Percentiles rank a stretch among this genome's conserved stretches.
Evolutionary conservation across 2,329 filamentous ascomycete species (phyloP).

Genomic region (Colletotrichum agaves): DNA sequence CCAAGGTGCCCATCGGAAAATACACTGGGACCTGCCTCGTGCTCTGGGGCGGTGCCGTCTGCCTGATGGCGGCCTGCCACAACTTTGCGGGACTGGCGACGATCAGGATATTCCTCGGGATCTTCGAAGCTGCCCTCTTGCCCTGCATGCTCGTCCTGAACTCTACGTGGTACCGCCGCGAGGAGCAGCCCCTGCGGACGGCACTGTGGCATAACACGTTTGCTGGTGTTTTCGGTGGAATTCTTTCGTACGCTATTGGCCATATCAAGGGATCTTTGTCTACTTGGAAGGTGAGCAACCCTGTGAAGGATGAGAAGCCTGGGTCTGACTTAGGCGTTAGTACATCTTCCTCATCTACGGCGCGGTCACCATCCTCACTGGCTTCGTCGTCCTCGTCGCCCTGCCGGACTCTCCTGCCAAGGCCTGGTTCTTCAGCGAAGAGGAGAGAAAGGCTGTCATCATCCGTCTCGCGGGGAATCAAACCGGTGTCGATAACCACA

Average conservation of each 20-base stretch:
- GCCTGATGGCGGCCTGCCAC: slow-evolving; percentile 50
- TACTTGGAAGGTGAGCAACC: slow-evolving; percentile 49
- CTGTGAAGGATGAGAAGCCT: slow-evolving; percentile 47
- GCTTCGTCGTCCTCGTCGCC: slow-evolving; percentile 68
- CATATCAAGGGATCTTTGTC: slow-evolving; percentile 42
- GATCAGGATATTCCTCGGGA: slow-evolving; percentile 40
- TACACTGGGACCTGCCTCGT: slow-evolving; percentile 44
- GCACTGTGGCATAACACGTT: slow-evolving; percentile 69
- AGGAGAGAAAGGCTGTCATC: slow-evolving; percentile 74
- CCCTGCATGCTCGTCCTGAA: slow-evolving; percentile 61
- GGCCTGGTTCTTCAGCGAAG: slow-evolving; percentile 66
- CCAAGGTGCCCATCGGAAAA: slow-evolving; percentile 45
- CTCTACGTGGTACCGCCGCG: slow-evolving; percentile 57
- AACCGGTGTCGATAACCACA: slow-evolving; percentile 75
- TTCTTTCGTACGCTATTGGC: slow-evolving; percentile 57
- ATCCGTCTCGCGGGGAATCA: slow-evolving; percentile 79
- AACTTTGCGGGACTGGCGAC: slow-evolving; percentile 39
- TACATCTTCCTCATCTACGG: slow-evolving; percentile 71
- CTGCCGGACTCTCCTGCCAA: slow-evolving; percentile 66
- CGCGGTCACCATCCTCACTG: slow-evolving; percentile 67
- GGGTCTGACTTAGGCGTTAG: slow-evolving; percentile 45
- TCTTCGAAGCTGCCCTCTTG: slow-evolving; percentile 46
- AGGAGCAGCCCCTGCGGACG: slow-evolving; percentile 72
- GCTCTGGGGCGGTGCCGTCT: slow-evolving; percentile 51
- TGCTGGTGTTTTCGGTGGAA: slow-evolving; percentile 57